Evolutionary conservation across 768 basidiomycete genomes (phyloP).

Genomic region (Naganishia vishniacii): DNA sequence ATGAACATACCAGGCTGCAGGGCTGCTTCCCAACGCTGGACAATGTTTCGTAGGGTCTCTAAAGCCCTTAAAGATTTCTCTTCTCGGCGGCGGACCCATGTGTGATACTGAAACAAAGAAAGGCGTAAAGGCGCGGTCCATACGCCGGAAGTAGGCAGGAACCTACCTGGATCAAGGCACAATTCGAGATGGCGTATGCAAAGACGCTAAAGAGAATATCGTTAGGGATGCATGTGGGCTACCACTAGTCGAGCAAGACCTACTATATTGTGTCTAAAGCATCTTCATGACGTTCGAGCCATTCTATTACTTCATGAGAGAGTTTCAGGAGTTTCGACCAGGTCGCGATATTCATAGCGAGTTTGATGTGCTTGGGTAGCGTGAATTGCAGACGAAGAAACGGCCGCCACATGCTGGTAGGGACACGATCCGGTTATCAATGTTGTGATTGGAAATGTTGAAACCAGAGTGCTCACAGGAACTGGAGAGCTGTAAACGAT

Average conservation of each 20-base stretch:
- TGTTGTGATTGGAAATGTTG: no score
- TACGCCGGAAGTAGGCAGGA: not conserved
- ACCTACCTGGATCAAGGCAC: conserved; percentile 81
- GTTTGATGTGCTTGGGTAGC: conserved; percentile 82
- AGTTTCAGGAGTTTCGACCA: conserved; percentile 69
- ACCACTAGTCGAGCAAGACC: no score
- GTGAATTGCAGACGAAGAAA: conserved; percentile 97
- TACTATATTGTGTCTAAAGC: conserved; percentile 77
- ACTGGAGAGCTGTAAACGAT: conserved; percentile 79
- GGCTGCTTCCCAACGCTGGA: conserved; percentile 77
- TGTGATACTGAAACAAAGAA: conserved; percentile 66
- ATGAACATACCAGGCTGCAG: conserved; percentile 61
- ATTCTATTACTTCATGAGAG: conserved; percentile 77
- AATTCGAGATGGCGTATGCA: conserved; percentile 79
- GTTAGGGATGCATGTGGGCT: no score
- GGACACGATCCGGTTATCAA: not conserved
- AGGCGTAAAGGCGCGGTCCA: no score
- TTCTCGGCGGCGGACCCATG: conserved; percentile 80
- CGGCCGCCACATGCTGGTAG: conserved; percentile 67
- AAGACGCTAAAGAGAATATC: conserved; percentile 51
- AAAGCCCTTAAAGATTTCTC: conserved; percentile 67
- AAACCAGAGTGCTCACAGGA: conserved; percentile 58
- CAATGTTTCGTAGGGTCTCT: conserved; percentile 73
- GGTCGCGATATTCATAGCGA: conserved; percentile 69
- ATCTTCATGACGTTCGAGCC: conserved; percentile 74